Evolutionary conservation across 164 flowering plant genomes (phyloP), one percentile per base, ranked within the genome.

Genomic region (Berberis vulgaris): DNA sequence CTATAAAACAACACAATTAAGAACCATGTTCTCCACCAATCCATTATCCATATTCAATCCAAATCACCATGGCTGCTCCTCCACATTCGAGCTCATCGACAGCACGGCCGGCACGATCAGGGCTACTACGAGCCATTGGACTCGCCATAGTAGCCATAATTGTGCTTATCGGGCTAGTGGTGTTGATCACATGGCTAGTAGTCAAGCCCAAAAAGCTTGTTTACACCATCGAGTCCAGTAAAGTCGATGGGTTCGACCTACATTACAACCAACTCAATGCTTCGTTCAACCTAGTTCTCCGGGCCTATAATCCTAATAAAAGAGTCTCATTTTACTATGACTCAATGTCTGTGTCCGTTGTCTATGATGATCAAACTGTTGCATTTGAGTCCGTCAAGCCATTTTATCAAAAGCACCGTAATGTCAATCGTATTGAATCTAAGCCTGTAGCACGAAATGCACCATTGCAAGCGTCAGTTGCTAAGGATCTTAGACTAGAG

Each of bases 291-390:
- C 71, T 91, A 26, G 52, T 47, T 47, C 6, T 88, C 0, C 73
- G 73, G 41, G 72, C 84, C 3, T 57, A 80, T 55, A 91, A 91
- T 46, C 97, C 89, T 12, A 91, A 84, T 75, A 43, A 8, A 0
- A 77, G 62, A 67, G 71, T 85, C 54, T 73, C 87, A 1, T 5
- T 91, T 1, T 81, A 81, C 80, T 86, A 91, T 47, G 89, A 87
- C 62, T 70, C 71, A 1, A 63, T 86, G 40, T 71, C 78, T 7
- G 81, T 81, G 0, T 60, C 69, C 0, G 83, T 83, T 13, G 26
- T 41, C 1, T 82, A 77, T 41, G 75, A 79, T 6, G 86, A 79
- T 13, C 81, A 84, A 39, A 71, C 63, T 8, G 12, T 91, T 40
- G 84, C 92, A 0, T 71, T 58, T 39, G 69, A 43, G 2, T 40